Base-by-base conservation (phyloP, 2,329 filamentous ascomycete species). In the Claviceps maximensis region DNA sequence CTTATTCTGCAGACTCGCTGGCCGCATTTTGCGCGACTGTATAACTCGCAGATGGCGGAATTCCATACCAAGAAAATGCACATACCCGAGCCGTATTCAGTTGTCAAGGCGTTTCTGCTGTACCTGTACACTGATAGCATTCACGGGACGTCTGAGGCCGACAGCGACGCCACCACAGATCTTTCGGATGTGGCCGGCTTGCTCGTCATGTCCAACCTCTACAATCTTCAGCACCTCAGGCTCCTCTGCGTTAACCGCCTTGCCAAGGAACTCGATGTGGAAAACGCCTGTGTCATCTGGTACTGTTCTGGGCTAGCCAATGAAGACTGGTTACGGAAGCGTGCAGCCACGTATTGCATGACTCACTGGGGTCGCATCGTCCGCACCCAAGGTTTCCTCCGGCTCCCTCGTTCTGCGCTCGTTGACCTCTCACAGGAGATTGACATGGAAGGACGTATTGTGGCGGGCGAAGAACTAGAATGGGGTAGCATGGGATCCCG, bases 71-170 rank as follows among this genome's bases (percentile, higher is more conserved):
- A 93, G 63, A 89, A 87, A 68, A 93, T 98, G 86, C 91, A 98
- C 69, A 95, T 98, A 46, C 91, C 93, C 0, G 94, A 98, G 63
- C 90, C 91, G 1, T 97, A 96, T 68, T 84, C 83, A 1, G 89
- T 95, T 0, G 93, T 98, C 47, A 89, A 88, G 60, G 89, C 91
- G 0, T 98, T 98, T 64, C 76, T 98, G 29, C 91, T 93, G 69
- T 98, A 96, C 64, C 79, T 98, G 1, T 98, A 98, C 69, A 96
- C 93, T 0, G 93, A 98, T 67, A 91, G 85, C 60, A 96, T 98
- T 59, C 75, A 81, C 58, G 70, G 74, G 44, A 67, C 70, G 5
- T 65, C 68, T 1, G 72, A 75, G 27, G 68, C 71, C n/a, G 71
- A 74, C 47, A 73, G 89, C 47, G 82, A 83, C 55, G 86, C 90